These are phyloP conservation scores for Raffaelea ambrosiae DNA, from an alignment of 2,329 filamentous ascomycete genomes.

Conservation along the genomic window DNA sequence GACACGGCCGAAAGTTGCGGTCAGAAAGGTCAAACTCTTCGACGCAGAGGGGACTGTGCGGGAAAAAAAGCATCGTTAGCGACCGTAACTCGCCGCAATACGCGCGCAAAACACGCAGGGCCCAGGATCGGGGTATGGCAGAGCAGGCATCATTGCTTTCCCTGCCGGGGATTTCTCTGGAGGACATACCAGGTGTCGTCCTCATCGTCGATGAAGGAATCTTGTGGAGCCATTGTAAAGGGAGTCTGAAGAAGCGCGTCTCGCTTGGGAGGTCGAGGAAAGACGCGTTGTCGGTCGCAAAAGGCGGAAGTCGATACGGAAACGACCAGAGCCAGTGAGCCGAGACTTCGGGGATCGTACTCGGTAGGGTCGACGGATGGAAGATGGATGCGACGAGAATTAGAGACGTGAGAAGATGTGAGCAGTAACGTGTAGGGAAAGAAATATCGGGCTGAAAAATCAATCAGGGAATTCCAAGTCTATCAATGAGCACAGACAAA, in stretches of 20 bases:
- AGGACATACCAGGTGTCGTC: conserved; percentile 56
- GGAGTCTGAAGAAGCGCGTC: neutral
- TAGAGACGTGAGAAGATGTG: neutral
- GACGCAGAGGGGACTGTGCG: conserved; percentile 80
- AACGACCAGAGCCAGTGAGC: neutral
- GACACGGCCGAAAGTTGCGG: conserved; percentile 93
- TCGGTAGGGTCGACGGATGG: neutral
- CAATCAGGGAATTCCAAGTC: neutral
- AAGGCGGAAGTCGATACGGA: neutral
- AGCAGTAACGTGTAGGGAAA: neutral
- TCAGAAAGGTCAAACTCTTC: conserved; percentile 98
- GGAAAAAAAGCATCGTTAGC: conserved; percentile 16
- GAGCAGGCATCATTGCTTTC: too few relatives aligned
- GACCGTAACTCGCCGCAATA: too few relatives aligned
- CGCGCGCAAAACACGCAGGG: too few relatives aligned
- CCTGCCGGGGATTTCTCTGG: too few relatives aligned
- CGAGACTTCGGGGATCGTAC: neutral
- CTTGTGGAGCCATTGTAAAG: conserved; percentile 55
- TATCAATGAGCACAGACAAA: neutral
- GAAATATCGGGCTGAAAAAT: neutral
- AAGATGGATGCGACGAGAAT: conserved; percentile 3
- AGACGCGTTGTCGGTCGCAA: neutral
- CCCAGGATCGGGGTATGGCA: too few relatives aligned
- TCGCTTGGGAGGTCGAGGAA: too few relatives aligned
- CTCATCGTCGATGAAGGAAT: conserved; percentile 64